Base-by-base conservation (phyloP, 2,329 filamentous ascomycete species). In the Emmonsia crescens region DNA sequence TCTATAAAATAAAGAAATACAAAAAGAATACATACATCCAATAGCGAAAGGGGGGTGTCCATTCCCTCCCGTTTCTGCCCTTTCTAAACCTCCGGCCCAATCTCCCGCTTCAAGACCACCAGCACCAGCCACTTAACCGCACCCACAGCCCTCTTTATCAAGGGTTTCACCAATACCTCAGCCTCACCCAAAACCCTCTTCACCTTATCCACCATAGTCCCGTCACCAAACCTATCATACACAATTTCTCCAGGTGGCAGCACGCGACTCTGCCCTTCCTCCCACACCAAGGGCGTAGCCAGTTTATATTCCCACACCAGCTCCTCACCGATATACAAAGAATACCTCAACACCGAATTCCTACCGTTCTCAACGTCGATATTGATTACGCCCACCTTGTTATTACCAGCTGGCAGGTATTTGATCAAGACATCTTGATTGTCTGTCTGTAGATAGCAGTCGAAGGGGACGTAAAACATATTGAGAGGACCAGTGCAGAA, bases 401-500 rank as follows among this genome's bases (percentile, higher is more conserved):
- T 91, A 70, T 91, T 92, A 1, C 93, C 93, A 62, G 87, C 84
- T 1, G 93, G 89, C 54, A 83, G 83, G 78, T 83, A 96, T 85
- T 93, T 90, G 65, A 97, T 81, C 71, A 87, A 82, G 12, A 96
- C 84, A 75, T 97, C 94, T 67, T 92, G 85, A 1, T 86, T 82
- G 66, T 95, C 91, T 0, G 82, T 84, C 74, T 96, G 91, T 66
- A 80, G 81, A 74, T 97, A 99, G 0, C 91, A 93, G 1, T 87
- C 82, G 29, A 93, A 77, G 0, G 94, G 94, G 4, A 94, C 83
- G 67, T 94, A 96, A 72, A 99, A 99, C 81, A 97, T 96, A 72
- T 87, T 95, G 59, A 99, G 73, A 0, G 94, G 94, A 60, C 89
- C 94, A 0, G 89, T 91, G 29, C 89, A 94, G 74, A 96, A 97